Evolutionary conservation across 495 filamentous ascomycete species (phyloP).

Genomic region (Penicillium nucicola): DNA sequence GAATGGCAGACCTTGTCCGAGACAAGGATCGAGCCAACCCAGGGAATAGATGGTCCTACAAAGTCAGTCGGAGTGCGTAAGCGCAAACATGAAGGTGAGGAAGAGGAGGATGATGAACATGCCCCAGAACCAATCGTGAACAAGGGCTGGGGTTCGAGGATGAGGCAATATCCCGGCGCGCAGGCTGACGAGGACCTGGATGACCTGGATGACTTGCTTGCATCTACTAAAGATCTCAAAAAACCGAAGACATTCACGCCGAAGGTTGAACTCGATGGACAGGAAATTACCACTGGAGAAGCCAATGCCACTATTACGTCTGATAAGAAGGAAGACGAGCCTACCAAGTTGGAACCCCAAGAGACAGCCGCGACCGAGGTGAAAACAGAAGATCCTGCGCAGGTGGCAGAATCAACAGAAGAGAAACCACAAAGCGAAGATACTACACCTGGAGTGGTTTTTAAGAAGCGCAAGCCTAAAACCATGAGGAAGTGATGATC

Average conservation of each 20-base stretch:
- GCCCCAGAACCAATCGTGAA: slow-evolving; percentile 61
- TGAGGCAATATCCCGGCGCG: slow-evolving; percentile 59
- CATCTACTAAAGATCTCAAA: slow-evolving; percentile 48
- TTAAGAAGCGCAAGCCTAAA: slow-evolving; percentile 91
- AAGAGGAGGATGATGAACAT: slow-evolving; percentile 54
- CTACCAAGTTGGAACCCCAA: not conserved
- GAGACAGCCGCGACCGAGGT: slow-evolving; percentile 1
- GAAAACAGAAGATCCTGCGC: slow-evolving; percentile 31
- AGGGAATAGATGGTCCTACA: slow-evolving; percentile 38
- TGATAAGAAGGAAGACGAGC: slow-evolving; percentile 16
- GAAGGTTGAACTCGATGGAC: slow-evolving; percentile 3
- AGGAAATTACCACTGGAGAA: not conserved
- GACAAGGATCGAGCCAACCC: slow-evolving; percentile 37
- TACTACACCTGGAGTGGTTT: slow-evolving; percentile 54
- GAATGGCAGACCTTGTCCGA: slow-evolving; percentile 79
- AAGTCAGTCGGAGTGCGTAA: slow-evolving; percentile 58
- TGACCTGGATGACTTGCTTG: slow-evolving; percentile 67
- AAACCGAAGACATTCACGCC: slow-evolving; percentile 27
- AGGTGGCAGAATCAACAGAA: slow-evolving; percentile 1
- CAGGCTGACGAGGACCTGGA: slow-evolving; percentile 65
- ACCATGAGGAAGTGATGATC: slow-evolving; percentile 47
- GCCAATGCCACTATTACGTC: not conserved
- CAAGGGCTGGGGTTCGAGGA: slow-evolving; percentile 73
- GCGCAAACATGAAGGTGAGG: slow-evolving; percentile 59
- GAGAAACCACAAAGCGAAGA: slow-evolving; percentile 30